Evolutionary conservation across 2,329 filamentous ascomycete genomes (phyloP).

Genomic region (Beauveria sp.): DNA sequence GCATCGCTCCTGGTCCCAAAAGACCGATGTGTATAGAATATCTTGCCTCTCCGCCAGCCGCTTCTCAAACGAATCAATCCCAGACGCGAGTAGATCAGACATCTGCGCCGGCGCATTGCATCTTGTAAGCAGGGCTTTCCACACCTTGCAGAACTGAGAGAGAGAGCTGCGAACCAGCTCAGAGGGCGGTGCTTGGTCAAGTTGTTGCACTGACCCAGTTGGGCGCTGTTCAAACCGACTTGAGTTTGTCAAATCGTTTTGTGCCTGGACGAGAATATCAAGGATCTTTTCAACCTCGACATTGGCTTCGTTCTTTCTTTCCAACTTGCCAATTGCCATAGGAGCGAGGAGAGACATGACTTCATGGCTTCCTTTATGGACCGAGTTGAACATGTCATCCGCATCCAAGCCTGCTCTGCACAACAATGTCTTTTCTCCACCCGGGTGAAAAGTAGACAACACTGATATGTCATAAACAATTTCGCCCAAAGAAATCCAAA

Average conservation of each 20-base stretch:
- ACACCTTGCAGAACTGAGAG: not conserved
- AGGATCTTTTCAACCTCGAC: not conserved
- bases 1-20: not conserved
- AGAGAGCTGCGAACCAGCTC: not conserved
- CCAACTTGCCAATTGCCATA: not conserved
- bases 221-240: constrained; percentile 1
- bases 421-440: not conserved
- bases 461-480: not conserved
- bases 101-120: not conserved
- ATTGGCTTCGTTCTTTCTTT: not conserved
- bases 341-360: not conserved
- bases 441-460: not conserved
- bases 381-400: constrained; percentile 1
- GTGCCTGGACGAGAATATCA: not conserved
- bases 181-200: not conserved
- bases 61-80: not conserved
- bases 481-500: not conserved
- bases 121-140: not conserved
- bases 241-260: constrained; percentile 2
- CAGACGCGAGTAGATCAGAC: not conserved
- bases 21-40: not conserved
- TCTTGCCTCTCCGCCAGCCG: not conserved
- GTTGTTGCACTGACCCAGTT: not conserved
- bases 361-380: not conserved
- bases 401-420: not conserved